phyloP scores from a whole-genome alignment of 2,329 filamentous ascomycete genomes.

The Hypoxylon sp. region DNA sequence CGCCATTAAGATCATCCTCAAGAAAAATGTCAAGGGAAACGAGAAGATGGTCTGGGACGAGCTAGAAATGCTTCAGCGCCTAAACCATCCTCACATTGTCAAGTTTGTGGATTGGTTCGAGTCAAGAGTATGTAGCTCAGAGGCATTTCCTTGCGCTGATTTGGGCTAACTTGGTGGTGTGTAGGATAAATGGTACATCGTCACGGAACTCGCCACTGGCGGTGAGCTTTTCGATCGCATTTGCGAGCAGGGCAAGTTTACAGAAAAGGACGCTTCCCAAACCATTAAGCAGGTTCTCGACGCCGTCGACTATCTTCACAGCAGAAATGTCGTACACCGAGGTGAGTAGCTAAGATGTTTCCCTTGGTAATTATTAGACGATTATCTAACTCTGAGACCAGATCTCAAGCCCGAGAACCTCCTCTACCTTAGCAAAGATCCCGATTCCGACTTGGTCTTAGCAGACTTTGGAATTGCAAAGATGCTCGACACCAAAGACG shows the following conservation, averaged over 20 bases:
- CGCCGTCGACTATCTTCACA: slow-evolving; percentile 94
- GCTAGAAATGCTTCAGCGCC: slow-evolving; percentile 89
- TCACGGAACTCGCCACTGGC: slow-evolving; percentile 94
- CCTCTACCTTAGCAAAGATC: slow-evolving; percentile 85
- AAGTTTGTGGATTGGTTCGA: slow-evolving; percentile 99
- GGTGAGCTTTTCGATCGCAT: slow-evolving; percentile 98
- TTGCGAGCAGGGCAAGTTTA: slow-evolving; percentile 97
- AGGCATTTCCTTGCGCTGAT: neutral
- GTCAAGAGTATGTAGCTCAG: slow-evolving; percentile 77
- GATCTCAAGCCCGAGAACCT: slow-evolving; percentile 99
- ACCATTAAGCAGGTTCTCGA: slow-evolving; percentile 95
- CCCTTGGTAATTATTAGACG: slow-evolving; percentile 19
- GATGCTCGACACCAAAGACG: slow-evolving; percentile 91
- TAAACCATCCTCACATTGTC: slow-evolving; percentile 96
- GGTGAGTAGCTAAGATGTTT: slow-evolving; percentile 65
- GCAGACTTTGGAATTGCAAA: slow-evolving; percentile 99
- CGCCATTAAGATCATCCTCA: slow-evolving; percentile 98
- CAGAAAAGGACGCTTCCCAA: slow-evolving; percentile 96
- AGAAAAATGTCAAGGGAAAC: slow-evolving; percentile 99
- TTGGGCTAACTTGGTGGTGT: slow-evolving; percentile 33
- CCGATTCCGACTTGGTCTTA: slow-evolving; percentile 87
- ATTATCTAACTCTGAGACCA: slow-evolving; percentile 56
- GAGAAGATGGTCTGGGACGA: slow-evolving; percentile 99
- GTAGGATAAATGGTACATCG: slow-evolving; percentile 99
- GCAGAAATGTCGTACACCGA: slow-evolving; percentile 95